Base-by-base conservation (phyloP, 2,329 filamentous ascomycete species). In the Fusarium sp. region DNA sequence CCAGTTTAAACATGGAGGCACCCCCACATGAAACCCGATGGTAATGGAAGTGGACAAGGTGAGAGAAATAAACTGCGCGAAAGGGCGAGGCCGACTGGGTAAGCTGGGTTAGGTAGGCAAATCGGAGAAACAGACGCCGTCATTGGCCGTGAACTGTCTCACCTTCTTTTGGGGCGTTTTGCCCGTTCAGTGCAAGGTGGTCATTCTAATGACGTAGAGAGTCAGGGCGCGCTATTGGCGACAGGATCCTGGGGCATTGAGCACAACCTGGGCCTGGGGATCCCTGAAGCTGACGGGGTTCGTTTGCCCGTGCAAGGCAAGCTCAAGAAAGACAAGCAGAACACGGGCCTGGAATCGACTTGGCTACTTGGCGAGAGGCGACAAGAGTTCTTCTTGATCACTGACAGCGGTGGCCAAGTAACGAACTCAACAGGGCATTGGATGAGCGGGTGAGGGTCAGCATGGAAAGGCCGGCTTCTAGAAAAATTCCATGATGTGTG, bases 21-120 rank as follows among this genome's bases (percentile, higher is more conserved):
- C 39, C 63, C 67, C 69, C 67, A 73, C 71, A 71, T 67, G 71
- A 63, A 72, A 50, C 43, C 71, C 71, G 71, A 73, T 66, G 42
- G 37, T 13, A 25, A 73, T 66, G 42, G 37, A 31, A 25, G 25
- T 25, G 25, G 25, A 25, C 25, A 25, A 8, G 25, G 25, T 31
- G 23, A 35, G 41, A 39, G 35, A 51, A 60, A 40, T 27, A 29
- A 37, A 43, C 39, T 45, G 46, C 51, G 51, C 58, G 57, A 43
- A 60, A 60, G 43, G 46, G 45, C 58, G 56, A 60, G 58, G 43
- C 29, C 57, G 46, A 50, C 47, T 50, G 29, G 29, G 11, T 31
- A 14, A 50, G 47, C 35, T 41, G 35, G 35, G 47, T 29, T 36
- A 54, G 18, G 45, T 18, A 55, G 37, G 31, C 23, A 46, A 39